Conservation (phyloP, 148 eudicot genomes). For the Bassia scoparia region DNA sequence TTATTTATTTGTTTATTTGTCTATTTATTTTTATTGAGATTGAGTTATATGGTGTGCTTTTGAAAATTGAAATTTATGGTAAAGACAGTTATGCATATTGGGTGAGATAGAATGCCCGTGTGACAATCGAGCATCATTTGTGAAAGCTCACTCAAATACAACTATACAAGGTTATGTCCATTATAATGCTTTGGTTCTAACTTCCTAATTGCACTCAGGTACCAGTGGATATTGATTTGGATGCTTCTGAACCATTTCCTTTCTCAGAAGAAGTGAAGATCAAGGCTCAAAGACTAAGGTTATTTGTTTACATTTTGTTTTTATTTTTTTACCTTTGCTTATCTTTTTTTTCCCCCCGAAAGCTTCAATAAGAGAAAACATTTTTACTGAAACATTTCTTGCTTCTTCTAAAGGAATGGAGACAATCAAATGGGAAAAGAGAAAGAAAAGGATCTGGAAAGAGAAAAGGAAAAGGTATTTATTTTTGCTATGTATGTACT, state of each 20-base stretch:
- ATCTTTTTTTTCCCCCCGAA: not conserved
- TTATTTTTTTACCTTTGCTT: not conserved
- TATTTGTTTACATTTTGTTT: constrained; percentile 11
- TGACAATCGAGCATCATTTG: not conserved
- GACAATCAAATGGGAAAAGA: constrained; percentile 42
- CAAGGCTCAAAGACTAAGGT: constrained; percentile 68
- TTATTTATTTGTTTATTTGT: not conserved
- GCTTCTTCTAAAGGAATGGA: constrained; percentile 37
- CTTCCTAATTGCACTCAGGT: constrained; percentile 37
- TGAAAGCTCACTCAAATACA: not conserved
- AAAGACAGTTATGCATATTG: not conserved
- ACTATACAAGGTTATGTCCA: not conserved
- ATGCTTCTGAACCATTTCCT: constrained; percentile 35
- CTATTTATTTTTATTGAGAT: not conserved
- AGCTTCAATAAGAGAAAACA: not conserved
- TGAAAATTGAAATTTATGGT: not conserved
- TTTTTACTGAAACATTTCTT: constrained; percentile 7
- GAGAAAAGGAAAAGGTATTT: constrained; percentile 64
- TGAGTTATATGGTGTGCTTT: not conserved
- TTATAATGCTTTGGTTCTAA: constrained; percentile 5
- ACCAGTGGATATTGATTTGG: constrained; percentile 51
- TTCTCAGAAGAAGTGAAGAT: constrained; percentile 52
- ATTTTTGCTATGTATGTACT: not conserved
- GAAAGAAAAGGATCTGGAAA: constrained; percentile 49
- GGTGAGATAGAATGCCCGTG: not conserved